Conservation (phyloP, 2,329 filamentous ascomycete genomes). For the Xylariales sp. region DNA sequence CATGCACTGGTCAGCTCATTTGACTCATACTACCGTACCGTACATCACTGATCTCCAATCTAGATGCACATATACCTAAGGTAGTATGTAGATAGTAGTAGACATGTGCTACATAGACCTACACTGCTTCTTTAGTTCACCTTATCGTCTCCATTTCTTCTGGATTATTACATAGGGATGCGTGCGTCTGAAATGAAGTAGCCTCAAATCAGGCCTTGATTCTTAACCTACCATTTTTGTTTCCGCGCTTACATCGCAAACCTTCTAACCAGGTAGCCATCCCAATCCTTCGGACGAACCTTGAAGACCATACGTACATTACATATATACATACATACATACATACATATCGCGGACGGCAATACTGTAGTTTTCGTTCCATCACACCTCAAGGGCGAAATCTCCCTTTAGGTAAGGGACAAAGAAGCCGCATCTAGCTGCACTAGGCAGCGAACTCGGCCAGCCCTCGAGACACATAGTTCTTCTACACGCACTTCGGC, state of each 20-base stretch:
- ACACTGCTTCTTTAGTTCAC: constrained; percentile 28
- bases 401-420: constrained; percentile 22
- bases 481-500: constrained; percentile 5
- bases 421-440: constrained; percentile 22
- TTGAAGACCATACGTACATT: not conserved
- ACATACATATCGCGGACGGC: not conserved
- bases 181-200: constrained; percentile 28
- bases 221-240: constrained; percentile 42
- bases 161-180: constrained; percentile 17
- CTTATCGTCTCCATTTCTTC: constrained; percentile 29
- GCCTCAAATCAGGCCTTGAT: constrained; percentile 39
- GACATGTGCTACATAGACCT: constrained; percentile 16
- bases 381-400: constrained; percentile 22
- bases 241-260: constrained; percentile 39
- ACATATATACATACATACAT: no score
- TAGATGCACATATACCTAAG: constrained; percentile 10
- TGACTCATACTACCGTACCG: constrained; percentile 35
- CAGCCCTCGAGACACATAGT: constrained; percentile 14
- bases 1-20: constrained; percentile 32
- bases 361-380: constrained; percentile 23
- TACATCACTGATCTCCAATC: constrained; percentile 26
- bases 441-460: constrained; percentile 16
- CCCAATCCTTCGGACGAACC: constrained; percentile 34
- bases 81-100: constrained; percentile 6
- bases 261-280: constrained; percentile 24